Evolutionary conservation across 176 grass and related monocot species (phyloP).

Genomic region (bread wheat (Triticum aestivum)): DNA sequence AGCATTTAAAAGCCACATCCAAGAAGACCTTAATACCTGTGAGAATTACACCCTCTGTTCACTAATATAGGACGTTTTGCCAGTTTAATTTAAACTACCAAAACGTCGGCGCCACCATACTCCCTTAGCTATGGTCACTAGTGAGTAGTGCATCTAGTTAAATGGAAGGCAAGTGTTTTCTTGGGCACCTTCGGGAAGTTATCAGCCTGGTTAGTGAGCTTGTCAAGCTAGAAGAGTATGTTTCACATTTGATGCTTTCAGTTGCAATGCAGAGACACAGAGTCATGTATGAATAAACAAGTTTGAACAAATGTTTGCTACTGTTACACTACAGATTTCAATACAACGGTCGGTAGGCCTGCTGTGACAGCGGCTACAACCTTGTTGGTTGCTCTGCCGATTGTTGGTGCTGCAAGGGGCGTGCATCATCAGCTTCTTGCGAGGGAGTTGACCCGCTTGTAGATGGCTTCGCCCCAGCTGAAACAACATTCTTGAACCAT

Average conservation of each 20-base stretch:
- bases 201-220: not conserved
- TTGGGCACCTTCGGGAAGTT: not conserved
- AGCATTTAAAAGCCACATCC: no score
- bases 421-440: constrained; percentile 36
- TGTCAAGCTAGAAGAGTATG: not conserved
- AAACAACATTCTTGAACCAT: constrained; percentile 85
- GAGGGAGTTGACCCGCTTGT: constrained; percentile 48
- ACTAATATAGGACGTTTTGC: no score
- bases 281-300: constrained; percentile 21
- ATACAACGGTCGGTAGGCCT: constrained; percentile 17
- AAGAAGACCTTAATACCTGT: no score
- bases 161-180: not conserved
- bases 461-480: constrained; percentile 68
- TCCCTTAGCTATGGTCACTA: not conserved
- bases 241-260: constrained; percentile 3
- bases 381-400: constrained; percentile 42
- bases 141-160: not conserved
- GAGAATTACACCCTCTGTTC: no score
- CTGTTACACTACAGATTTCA: constrained; percentile 53
- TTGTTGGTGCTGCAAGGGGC: constrained; percentile 37
- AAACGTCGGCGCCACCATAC: no score
- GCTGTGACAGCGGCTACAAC: constrained; percentile 21
- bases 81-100: no score
- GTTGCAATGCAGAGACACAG: constrained; percentile 2
- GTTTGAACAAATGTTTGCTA: constrained; percentile 38